These are phyloP conservation scores for Penicillium paradoxum DNA, from an alignment of 495 filamentous ascomycete species.

Conservation along the genomic window DNA sequence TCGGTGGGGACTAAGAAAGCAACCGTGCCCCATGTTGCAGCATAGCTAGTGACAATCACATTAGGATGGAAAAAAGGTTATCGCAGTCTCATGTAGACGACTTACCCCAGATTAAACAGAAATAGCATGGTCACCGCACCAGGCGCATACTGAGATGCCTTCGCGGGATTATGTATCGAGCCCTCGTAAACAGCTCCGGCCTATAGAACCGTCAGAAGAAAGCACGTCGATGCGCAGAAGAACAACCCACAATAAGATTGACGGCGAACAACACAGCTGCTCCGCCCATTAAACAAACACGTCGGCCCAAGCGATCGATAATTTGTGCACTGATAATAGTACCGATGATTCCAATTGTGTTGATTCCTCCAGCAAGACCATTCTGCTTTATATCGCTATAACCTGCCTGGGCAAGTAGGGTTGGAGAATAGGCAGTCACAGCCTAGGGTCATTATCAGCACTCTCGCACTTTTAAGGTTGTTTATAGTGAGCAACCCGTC, in stretches of 20 bases:
- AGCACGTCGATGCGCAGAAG: neutral
- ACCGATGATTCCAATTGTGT: slow-evolving; percentile 50
- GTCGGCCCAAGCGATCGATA: slow-evolving; percentile 45
- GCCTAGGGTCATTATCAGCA: slow-evolving; percentile 25
- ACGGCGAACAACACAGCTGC: slow-evolving; percentile 28
- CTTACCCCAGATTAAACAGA: slow-evolving; percentile 46
- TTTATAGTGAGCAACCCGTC: too few species aligned
- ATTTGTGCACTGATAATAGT: slow-evolving; percentile 53
- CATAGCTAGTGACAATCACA: slow-evolving; percentile 27
- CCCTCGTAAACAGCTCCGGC: slow-evolving; percentile 39
- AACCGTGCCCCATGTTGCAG: slow-evolving; percentile 52
- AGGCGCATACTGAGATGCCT: slow-evolving; percentile 35
- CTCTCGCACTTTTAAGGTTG: neutral
- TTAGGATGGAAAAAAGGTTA: neutral
- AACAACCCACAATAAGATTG: slow-evolving; percentile 28
- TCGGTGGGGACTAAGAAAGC: slow-evolving; percentile 52
- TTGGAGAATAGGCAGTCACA: slow-evolving; percentile 40
- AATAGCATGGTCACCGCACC: slow-evolving; percentile 50
- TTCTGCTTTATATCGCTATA: slow-evolving; percentile 42
- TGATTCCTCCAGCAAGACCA: slow-evolving; percentile 49
- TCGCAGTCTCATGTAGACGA: neutral
- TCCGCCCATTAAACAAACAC: slow-evolving; percentile 41
- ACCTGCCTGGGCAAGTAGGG: slow-evolving; percentile 39
- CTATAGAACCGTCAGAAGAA: slow-evolving; percentile 11
- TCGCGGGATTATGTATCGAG: slow-evolving; percentile 26